These are phyloP conservation scores for Arabis hirsuta DNA, from an alignment of 345 rosid species.

Conservation along the genomic window DNA sequence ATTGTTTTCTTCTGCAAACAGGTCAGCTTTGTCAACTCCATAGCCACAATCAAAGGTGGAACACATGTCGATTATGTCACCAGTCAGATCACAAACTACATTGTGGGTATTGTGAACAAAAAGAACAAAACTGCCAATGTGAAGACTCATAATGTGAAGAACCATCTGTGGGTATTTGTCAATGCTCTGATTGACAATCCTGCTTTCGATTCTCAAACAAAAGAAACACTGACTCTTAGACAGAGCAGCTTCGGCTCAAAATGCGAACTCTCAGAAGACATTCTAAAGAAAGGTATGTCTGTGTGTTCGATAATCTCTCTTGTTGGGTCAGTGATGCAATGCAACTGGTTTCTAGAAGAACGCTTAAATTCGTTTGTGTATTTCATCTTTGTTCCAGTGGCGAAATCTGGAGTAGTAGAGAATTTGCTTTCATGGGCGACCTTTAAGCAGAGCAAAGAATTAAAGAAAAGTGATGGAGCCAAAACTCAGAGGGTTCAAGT, in stretches of 20 bases:
- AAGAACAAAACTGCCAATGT: slow-evolving; percentile 82
- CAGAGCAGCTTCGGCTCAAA: slow-evolving; percentile 94
- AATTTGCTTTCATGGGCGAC: slow-evolving; percentile 87
- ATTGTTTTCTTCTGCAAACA: slow-evolving; percentile 41
- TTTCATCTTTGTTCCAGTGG: slow-evolving; percentile 53
- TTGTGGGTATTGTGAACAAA: slow-evolving; percentile 76
- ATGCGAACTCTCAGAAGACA: slow-evolving; percentile 83
- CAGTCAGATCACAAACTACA: slow-evolving; percentile 81
- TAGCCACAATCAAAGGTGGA: slow-evolving; percentile 95
- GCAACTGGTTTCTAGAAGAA: not conserved
- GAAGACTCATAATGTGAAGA: slow-evolving; percentile 85
- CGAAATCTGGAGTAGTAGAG: slow-evolving; percentile 81
- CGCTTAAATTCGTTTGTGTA: not conserved
- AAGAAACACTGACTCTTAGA: slow-evolving; percentile 95
- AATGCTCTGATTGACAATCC: slow-evolving; percentile 96
- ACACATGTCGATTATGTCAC: slow-evolving; percentile 96
- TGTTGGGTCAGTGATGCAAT: slow-evolving; percentile 3
- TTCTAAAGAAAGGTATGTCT: slow-evolving; percentile 80
- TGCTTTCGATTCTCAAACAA: slow-evolving; percentile 99
- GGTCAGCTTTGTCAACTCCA: slow-evolving; percentile 94
- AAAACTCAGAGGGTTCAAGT: slow-evolving; percentile 66
- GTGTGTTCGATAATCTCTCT: slow-evolving; percentile 12
- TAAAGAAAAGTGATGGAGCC: slow-evolving; percentile 89
- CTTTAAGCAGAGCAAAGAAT: slow-evolving; percentile 84
- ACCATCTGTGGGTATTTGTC: slow-evolving; percentile 95